phyloP scores from a whole-genome alignment of 257 asterid genomes.

The Petunia secreta region DNA sequence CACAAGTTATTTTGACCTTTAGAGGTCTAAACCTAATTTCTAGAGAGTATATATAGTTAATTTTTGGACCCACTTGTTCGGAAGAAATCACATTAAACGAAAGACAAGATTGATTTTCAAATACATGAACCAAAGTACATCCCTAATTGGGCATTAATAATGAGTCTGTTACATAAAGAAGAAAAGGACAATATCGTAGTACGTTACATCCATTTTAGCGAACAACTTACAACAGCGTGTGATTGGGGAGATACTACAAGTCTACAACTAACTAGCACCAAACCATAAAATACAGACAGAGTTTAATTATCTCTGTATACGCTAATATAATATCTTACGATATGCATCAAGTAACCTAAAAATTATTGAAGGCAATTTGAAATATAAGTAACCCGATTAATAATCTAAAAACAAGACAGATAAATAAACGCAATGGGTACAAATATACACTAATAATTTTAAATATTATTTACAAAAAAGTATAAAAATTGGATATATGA shows the following conservation, averaged over 20 bases:
- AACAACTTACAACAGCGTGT: slow-evolving; percentile 5
- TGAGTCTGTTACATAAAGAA: neutral
- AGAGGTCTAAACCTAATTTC: neutral
- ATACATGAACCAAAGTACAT: neutral
- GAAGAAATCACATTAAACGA: slow-evolving; percentile 15
- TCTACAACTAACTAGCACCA: neutral
- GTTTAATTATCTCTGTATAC: neutral
- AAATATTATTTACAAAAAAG: too few relatives aligned
- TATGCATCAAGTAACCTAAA: too few relatives aligned
- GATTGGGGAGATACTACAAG: neutral
- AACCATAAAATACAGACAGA: neutral
- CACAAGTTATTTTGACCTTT: neutral
- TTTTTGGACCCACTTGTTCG: slow-evolving; percentile 21
- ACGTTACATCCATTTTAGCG: neutral
- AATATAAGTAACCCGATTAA: too few relatives aligned
- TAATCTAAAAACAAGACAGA: too few relatives aligned
- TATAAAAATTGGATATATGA: too few relatives aligned
- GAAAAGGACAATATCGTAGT: slow-evolving; percentile 6
- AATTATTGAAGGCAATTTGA: too few relatives aligned
- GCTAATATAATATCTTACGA: too few relatives aligned
- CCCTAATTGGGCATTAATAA: slow-evolving; percentile 3
- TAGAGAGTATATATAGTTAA: neutral
- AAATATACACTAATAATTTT: too few relatives aligned
- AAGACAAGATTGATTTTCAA: neutral
- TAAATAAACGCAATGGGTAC: too few relatives aligned